These are phyloP conservation scores for Trypanosoma mega DNA, from an alignment of 208 protist species.

Conservation along the genomic window DNA sequence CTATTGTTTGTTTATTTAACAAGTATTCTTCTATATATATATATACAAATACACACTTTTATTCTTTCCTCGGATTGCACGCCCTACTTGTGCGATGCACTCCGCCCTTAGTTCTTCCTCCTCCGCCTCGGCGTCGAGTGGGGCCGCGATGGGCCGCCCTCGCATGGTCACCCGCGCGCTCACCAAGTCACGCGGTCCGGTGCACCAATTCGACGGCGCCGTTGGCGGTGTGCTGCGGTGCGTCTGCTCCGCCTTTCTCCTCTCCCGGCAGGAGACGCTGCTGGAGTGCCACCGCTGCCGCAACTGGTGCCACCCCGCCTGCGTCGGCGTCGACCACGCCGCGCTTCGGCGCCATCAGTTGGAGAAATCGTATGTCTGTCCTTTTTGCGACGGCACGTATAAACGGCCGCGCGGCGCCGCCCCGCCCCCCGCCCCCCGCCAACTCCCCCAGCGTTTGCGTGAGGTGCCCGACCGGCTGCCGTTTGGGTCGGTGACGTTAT, in stretches of 20 bases:
- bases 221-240: conserved; percentile 68
- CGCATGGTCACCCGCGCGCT: conserved; percentile 74
- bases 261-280: conserved; percentile 49
- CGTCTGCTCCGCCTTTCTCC: conserved; percentile 70
- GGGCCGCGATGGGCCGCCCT: conserved; percentile 21
- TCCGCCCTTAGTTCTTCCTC: conserved; percentile 9
- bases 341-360: conserved; percentile 40
- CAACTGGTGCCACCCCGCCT: conserved; percentile 78
- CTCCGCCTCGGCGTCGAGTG: conserved; percentile 7
- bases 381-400: conserved; percentile 39
- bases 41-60: conserved; percentile 8
- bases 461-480: conserved; percentile 65
- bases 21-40: conserved; percentile 10
- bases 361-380: conserved; percentile 50
- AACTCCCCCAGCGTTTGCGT: conserved; percentile 54
- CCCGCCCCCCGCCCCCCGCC: conserved; percentile 45
- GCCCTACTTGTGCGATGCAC: conserved; percentile 3
- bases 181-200: conserved; percentile 26
- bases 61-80: neutral
- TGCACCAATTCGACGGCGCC: neutral
- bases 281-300: conserved; percentile 65
- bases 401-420: conserved; percentile 15
- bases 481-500: conserved; percentile 14
- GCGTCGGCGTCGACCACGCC: conserved; percentile 64
- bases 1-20: conserved; percentile 15